Percentiles rank a stretch among this genome's conserved stretches.
Conservation (phyloP, 73 alveolate genomes). For the Tetrahymena thermophila region DNA sequence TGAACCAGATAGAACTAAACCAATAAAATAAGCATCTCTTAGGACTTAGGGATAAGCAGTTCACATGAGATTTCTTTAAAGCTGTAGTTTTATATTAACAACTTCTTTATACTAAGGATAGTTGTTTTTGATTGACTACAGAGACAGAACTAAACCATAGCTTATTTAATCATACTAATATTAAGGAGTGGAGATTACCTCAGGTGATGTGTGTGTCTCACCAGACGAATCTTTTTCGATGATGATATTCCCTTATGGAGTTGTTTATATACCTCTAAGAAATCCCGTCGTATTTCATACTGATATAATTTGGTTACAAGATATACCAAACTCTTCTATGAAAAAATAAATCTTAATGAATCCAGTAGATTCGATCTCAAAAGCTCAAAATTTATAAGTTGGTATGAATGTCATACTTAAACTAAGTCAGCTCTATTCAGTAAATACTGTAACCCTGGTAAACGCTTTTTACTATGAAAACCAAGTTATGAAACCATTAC, state of each 20-base stretch:
- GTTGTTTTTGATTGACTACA: background rate
- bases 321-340: background rate
- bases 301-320: background rate
- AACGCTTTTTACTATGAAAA: background rate
- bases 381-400: background rate
- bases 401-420: background rate
- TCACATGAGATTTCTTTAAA: background rate
- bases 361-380: background rate
- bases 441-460: background rate
- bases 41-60: background rate
- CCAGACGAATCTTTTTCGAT: background rate
- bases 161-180: background rate
- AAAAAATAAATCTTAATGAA: background rate
- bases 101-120: background rate
- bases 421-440: background rate
- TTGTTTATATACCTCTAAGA: background rate
- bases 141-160: background rate
- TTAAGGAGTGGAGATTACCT: background rate
- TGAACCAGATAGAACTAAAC: background rate
- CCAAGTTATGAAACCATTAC: background rate
- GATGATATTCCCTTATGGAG: background rate
- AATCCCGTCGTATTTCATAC: background rate
- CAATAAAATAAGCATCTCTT: background rate
- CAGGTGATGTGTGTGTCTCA: background rate
- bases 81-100: background rate